Percentiles rank a stretch among this genome's conserved stretches.
Evolutionary conservation across 108 stramenopile species (phyloP).

Genomic region (Fragilariopsis cylindrus): DNA sequence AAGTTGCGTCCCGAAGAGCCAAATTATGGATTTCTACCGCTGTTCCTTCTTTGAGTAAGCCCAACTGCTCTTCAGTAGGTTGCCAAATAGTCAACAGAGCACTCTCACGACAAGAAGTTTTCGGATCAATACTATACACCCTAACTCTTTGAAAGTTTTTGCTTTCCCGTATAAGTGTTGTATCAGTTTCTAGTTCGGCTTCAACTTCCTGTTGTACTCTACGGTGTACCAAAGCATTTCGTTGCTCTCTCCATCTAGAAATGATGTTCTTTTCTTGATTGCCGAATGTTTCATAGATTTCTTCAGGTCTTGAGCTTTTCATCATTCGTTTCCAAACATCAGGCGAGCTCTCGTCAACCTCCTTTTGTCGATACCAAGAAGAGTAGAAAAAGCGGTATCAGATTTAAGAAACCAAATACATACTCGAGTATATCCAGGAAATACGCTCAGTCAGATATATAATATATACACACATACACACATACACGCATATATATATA

Average conservation of each 20-base stretch:
- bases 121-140: constrained; percentile 29
- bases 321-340: constrained; percentile 57
- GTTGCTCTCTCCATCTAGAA: constrained; percentile 62
- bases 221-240: constrained; percentile 43
- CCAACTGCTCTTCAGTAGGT: constrained; percentile 68
- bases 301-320: constrained; percentile 45
- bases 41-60: constrained; percentile 56
- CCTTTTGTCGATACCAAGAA: constrained; percentile 30
- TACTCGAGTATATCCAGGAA: background rate
- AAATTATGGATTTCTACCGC: constrained; percentile 58
- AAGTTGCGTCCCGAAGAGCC: constrained; percentile 42
- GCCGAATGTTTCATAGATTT: constrained; percentile 47
- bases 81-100: constrained; percentile 74
- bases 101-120: constrained; percentile 17
- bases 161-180: constrained; percentile 45
- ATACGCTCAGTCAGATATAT: background rate
- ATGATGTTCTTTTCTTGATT: constrained; percentile 42
- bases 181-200: constrained; percentile 54
- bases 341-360: constrained; percentile 74
- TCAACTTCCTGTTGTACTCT: constrained; percentile 54
- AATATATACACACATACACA: background rate
- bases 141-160: constrained; percentile 57
- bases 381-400: constrained; percentile 1
- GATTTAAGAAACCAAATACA: background rate
- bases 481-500: background rate